Conservation (phyloP, 75 land plant genomes). For the Pinus taeda region DNA sequence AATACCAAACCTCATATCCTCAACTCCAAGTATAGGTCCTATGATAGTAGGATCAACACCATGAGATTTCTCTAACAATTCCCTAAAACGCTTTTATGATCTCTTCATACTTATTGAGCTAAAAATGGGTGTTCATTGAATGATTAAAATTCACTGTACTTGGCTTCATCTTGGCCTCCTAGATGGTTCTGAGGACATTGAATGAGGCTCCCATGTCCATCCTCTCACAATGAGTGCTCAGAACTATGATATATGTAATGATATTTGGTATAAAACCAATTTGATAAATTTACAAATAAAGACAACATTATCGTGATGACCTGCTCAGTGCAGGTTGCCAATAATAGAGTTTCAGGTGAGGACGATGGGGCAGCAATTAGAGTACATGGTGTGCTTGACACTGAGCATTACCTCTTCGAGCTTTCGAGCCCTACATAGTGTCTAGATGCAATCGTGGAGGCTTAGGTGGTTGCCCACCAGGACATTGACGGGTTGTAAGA, state of each 20-base stretch:
- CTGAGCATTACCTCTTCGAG: slow-evolving; percentile 41
- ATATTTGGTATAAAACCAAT: slow-evolving; percentile 48
- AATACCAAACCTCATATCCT: too few species aligned
- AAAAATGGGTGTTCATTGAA: too few species aligned
- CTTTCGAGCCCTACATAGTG: slow-evolving; percentile 32
- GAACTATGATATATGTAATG: slow-evolving; percentile 26
- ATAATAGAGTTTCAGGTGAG: slow-evolving; percentile 69
- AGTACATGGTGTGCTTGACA: slow-evolving; percentile 49
- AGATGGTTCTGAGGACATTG: not conserved
- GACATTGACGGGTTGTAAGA: slow-evolving; percentile 55
- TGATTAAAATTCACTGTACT: too few species aligned
- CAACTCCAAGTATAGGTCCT: too few species aligned
- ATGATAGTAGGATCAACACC: too few species aligned
- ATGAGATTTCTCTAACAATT: too few species aligned
- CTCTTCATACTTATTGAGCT: too few species aligned
- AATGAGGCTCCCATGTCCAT: not conserved
- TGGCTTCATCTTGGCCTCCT: too few species aligned
- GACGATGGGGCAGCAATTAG: slow-evolving; percentile 44
- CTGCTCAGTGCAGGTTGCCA: slow-evolving; percentile 40
- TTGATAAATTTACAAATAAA: slow-evolving; percentile 46
- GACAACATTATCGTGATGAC: slow-evolving; percentile 32
- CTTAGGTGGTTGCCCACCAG: slow-evolving; percentile 54
- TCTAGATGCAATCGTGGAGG: slow-evolving; percentile 67
- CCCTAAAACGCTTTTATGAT: too few species aligned
- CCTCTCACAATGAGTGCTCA: slow-evolving; percentile 6